Evolutionary conservation across 768 basidiomycete species (phyloP).

Genomic region (Leccinum aurantiacum): DNA sequence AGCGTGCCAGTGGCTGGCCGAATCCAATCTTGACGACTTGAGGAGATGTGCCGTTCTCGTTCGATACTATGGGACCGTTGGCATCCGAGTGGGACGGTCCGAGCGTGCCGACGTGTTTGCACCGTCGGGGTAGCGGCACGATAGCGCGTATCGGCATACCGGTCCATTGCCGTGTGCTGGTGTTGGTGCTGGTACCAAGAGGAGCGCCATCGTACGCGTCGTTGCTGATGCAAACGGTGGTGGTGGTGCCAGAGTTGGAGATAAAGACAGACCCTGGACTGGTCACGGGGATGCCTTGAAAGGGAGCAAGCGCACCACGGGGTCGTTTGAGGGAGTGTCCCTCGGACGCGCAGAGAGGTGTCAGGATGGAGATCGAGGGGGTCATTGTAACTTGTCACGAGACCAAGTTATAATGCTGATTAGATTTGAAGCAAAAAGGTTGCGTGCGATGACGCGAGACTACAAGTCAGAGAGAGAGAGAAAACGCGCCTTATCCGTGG

Average conservation of each 20-base stretch:
- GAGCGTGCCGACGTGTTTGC: background rate
- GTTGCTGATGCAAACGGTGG: background rate
- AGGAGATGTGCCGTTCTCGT: background rate
- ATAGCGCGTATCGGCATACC: constrained; percentile 27
- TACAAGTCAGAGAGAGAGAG: background rate
- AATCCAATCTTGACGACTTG: background rate
- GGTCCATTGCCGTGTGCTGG: constrained; percentile 12
- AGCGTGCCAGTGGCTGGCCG: background rate
- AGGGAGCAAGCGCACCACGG: background rate
- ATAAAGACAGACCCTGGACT: background rate
- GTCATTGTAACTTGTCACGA: constrained; percentile 10
- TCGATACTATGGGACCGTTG: background rate
- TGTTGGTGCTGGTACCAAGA: background rate
- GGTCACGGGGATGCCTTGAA: background rate
- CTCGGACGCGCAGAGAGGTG: background rate
- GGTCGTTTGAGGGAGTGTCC: constrained; percentile 6
- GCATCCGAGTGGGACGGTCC: background rate
- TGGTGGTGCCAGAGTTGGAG: background rate
- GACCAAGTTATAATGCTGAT: background rate
- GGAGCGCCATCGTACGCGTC: constrained; percentile 4
- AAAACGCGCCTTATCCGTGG: constrained; percentile 1
- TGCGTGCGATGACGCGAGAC: background rate
- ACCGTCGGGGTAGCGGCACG: constrained; percentile 17
- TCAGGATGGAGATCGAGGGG: constrained; percentile 7
- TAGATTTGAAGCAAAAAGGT: background rate